Evolutionary conservation across 441 rosid genomes (phyloP).

Genomic region (Bruguiera hainesii): DNA sequence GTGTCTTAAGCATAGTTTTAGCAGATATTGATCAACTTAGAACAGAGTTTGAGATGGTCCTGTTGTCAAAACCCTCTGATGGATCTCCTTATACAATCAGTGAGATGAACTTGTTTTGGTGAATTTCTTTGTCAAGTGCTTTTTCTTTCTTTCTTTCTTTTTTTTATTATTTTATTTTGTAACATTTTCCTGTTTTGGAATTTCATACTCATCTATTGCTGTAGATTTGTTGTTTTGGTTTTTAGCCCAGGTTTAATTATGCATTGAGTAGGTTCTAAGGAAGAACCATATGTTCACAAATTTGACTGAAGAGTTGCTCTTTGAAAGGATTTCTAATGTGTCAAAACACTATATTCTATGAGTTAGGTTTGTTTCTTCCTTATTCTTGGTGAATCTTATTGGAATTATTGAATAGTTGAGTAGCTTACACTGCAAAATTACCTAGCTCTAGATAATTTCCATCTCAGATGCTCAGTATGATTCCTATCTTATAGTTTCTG

Average conservation of each 20-base stretch:
- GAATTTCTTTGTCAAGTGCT: background rate
- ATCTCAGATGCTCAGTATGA: background rate
- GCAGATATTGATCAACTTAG: slow-evolving; percentile 4
- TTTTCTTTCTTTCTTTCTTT: background rate
- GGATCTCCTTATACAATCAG: slow-evolving; percentile 8
- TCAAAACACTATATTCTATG: slow-evolving; percentile 12
- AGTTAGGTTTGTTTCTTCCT: slow-evolving; percentile 6
- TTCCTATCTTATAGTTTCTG: background rate
- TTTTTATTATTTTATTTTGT: background rate
- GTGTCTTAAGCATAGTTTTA: no score
- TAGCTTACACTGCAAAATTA: background rate
- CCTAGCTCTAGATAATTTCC: background rate
- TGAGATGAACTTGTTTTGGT: slow-evolving; percentile 13
- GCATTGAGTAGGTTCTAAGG: slow-evolving; percentile 23
- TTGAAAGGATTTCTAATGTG: slow-evolving; percentile 17
- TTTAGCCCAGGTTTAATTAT: slow-evolving; percentile 22
- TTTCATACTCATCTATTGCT: slow-evolving; percentile 17
- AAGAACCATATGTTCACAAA: slow-evolving; percentile 19
- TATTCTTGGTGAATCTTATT: background rate
- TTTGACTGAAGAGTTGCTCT: slow-evolving; percentile 12
- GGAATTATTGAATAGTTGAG: background rate
- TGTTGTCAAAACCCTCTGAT: slow-evolving; percentile 3
- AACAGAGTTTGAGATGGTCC: no score
- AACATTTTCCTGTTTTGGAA: slow-evolving; percentile 10
- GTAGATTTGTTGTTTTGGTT: slow-evolving; percentile 26